Base-by-base conservation (phyloP, 495 filamentous ascomycete genomes). In the Aspergillus nidulans region DNA sequence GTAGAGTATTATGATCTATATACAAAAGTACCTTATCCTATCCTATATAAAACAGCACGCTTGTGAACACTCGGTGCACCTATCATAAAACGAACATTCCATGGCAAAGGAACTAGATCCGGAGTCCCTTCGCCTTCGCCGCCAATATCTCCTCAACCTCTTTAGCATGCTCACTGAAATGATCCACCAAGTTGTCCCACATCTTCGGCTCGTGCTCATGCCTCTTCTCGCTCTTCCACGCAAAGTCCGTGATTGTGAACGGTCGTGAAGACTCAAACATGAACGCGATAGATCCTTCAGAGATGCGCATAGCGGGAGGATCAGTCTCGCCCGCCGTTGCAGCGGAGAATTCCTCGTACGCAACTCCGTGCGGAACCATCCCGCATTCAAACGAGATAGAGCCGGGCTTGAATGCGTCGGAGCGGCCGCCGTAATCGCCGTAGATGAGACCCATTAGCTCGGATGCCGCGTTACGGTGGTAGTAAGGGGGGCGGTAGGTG, bases 341-440 rank as follows among this genome's bases (percentile, higher is more conserved):
- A 3, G 78, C 79, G 32, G 84, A 84, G 53, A 83, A 86, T 69
- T 87, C 81, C 43, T 85, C 83, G 25, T 84, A 85, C 15, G 77
- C 83, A 15, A 81, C 75, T 13, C 81, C 81, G 52, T 85, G 80
- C 10, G 80, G 79, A 3, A 79, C 75, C 73, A 81, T 79, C 7
- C 78, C 77, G 44, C 77, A 81, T 58, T 86, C 80, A 52, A 85
- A 79, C 16, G 76, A 80, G 34, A 81, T 70, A 23, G 80, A 78
- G 15, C 80, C 82, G 0, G 77, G 75, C 58, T 75, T 71, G 53
- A 91, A 91, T 13, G 73, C 77, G 28, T 77, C 73, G n/a, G 72
- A 72, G 28, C 80, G 78, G 8, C 79, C 82, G 50, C 71, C 75
- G 56, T 80, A 80, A 0, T 72, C 74, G 40, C 80, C 79, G 57